These are phyloP conservation scores for Phialophora expanda DNA, from an alignment of 2,329 filamentous ascomycete genomes.

Conservation along the genomic window DNA sequence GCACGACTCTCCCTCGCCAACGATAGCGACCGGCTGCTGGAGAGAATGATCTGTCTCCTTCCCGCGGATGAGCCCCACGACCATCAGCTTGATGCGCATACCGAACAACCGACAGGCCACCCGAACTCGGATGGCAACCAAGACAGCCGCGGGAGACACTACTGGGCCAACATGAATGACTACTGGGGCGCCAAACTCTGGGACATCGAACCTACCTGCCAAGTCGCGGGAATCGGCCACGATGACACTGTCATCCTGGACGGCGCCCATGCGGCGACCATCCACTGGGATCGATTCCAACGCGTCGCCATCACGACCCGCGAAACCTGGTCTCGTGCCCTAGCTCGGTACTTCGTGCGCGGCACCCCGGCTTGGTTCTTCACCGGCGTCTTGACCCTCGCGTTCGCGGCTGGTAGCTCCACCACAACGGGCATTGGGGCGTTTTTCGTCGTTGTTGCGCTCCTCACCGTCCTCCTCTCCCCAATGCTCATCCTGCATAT, in stretches of 20 bases:
- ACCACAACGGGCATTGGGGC: conserved; percentile 17
- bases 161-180: conserved; percentile 42
- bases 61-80: conserved; percentile 37
- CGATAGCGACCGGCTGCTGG: conserved; percentile 53
- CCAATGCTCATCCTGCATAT: conserved; percentile 47
- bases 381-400: conserved; percentile 17
- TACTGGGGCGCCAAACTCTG: conserved; percentile 51
- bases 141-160: conserved; percentile 30
- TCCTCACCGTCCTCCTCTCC: conserved; percentile 40
- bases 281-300: conserved; percentile 52
- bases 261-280: conserved; percentile 49
- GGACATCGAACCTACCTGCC: conserved; percentile 52
- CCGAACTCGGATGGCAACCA: neutral
- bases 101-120: neutral
- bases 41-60: conserved; percentile 53
- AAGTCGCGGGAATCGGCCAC: conserved; percentile 50
- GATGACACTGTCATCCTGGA: conserved; percentile 53
- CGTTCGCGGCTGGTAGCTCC: conserved; percentile 4
- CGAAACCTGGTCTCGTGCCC: conserved; percentile 40
- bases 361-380: conserved; percentile 36
- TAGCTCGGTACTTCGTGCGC: conserved; percentile 35
- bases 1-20: conserved; percentile 55
- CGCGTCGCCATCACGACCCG: conserved; percentile 43
- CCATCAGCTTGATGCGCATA: neutral
- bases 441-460: conserved; percentile 31